phyloP scores from a whole-genome alignment of 2,329 filamentous ascomycete species.

The Cryphonectria naterciae region DNA sequence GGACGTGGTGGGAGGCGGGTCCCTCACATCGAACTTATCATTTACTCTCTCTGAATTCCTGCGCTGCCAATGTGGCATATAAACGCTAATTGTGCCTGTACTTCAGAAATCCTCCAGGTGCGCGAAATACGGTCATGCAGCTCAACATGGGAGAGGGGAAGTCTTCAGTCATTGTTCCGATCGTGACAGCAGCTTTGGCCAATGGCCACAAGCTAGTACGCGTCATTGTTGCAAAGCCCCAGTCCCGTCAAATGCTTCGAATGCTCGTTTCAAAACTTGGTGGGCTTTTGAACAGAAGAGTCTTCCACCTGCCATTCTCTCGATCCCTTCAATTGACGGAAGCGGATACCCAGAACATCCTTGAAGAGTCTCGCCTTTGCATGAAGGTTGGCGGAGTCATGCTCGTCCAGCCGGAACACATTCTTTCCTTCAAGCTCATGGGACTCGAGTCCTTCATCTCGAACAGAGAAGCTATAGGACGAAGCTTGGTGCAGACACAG shows the following conservation, averaged over 20 bases:
- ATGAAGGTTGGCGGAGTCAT: constrained; percentile 57
- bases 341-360: constrained; percentile 42
- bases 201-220: constrained; percentile 56
- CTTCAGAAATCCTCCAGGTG: constrained; percentile 34
- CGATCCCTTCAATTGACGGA: constrained; percentile 46
- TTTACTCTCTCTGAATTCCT: not conserved
- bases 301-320: constrained; percentile 64
- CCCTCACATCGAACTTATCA: not conserved
- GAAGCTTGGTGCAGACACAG: constrained; percentile 46
- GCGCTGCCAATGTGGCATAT: not conserved
- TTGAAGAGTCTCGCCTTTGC: constrained; percentile 49
- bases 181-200: constrained; percentile 59
- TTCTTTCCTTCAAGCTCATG: constrained; percentile 67
- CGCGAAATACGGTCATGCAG: constrained; percentile 61
- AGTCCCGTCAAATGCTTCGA: constrained; percentile 64
- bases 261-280: constrained; percentile 59
- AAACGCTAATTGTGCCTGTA: not conserved
- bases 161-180: constrained; percentile 70
- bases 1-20: not conserved
- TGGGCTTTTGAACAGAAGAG: constrained; percentile 55
- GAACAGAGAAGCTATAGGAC: constrained; percentile 37
- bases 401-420: constrained; percentile 65
- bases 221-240: constrained; percentile 64
- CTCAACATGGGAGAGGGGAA: constrained; percentile 76
- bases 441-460: constrained; percentile 53